phyloP scores from a whole-genome alignment of 148 eudicot genomes.

The Fagopyrum homotropicum region DNA sequence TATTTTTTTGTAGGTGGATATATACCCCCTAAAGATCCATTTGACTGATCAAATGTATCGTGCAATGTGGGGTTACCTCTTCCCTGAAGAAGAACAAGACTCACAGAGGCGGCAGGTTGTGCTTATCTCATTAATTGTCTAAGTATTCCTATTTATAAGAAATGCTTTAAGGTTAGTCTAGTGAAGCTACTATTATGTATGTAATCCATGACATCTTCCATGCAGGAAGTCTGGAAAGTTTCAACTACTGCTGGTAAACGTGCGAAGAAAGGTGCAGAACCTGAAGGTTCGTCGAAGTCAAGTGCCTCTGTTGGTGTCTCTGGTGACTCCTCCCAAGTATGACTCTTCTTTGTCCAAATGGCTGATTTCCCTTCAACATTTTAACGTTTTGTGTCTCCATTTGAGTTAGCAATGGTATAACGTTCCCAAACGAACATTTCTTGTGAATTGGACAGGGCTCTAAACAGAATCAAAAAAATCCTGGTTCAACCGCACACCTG shows the following conservation, averaged over 20 bases:
- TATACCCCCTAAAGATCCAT: constrained; percentile 93
- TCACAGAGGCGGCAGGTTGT: constrained; percentile 91
- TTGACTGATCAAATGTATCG: constrained; percentile 82
- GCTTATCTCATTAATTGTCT: constrained; percentile 14
- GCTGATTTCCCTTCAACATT: neutral
- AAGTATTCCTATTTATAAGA: neutral
- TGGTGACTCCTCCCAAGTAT: constrained; percentile 62
- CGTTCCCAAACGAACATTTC: neutral
- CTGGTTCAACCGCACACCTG: constrained; percentile 47
- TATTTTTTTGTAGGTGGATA: constrained; percentile 65
- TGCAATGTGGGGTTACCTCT: constrained; percentile 95
- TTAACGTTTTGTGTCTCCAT: neutral
- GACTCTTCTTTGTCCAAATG: constrained; percentile 16
- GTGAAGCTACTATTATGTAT: neutral
- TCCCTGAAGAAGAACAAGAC: constrained; percentile 99
- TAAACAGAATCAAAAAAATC: constrained; percentile 45
- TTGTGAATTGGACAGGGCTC: constrained; percentile 39
- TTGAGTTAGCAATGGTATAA: neutral
- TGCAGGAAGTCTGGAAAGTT: constrained; percentile 94
- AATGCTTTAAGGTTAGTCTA: neutral
- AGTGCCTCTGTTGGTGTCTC: constrained; percentile 45
- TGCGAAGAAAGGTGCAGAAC: constrained; percentile 62
- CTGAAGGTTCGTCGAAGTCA: constrained; percentile 54
- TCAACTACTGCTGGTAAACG: constrained; percentile 96
- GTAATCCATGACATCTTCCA: neutral